phyloP scores from a whole-genome alignment of 257 asterid species.

The Solanum neorickii region DNA sequence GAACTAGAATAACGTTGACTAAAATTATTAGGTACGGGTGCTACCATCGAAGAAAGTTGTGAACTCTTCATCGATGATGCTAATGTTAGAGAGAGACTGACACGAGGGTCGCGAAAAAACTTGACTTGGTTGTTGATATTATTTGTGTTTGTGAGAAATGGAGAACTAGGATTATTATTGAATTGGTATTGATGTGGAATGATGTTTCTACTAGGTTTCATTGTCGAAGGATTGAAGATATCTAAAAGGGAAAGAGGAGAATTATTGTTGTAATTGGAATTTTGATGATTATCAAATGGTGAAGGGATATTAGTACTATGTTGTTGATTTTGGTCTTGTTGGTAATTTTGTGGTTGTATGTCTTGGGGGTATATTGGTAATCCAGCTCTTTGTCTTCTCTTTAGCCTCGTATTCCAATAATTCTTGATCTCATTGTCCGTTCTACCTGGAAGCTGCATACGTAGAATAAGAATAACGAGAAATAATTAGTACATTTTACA shows the following conservation, averaged over 20 bases:
- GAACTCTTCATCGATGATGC: constrained; percentile 17
- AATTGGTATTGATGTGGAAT: background rate
- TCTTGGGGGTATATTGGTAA: constrained; percentile 1
- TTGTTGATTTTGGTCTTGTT: background rate
- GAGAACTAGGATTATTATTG: background rate
- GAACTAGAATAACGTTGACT: constrained; percentile 7
- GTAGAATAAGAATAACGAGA: background rate
- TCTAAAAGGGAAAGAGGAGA: constrained; percentile 9
- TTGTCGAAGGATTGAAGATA: constrained; percentile 2
- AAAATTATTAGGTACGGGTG: constrained; percentile 4
- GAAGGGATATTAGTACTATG: constrained; percentile 4
- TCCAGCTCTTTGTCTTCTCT: constrained; percentile 2
- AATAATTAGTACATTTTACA: background rate
- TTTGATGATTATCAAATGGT: background rate
- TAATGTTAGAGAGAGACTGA: constrained; percentile 20
- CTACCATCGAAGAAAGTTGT: background rate
- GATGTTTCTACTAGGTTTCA: background rate
- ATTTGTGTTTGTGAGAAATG: background rate
- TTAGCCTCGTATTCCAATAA: background rate
- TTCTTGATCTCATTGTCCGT: background rate
- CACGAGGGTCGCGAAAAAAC: constrained; percentile 12
- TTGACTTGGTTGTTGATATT: constrained; percentile 9
- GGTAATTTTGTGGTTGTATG: background rate
- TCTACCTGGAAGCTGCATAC: constrained; percentile 34
- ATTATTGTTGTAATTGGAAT: background rate